Evolutionary conservation across 2,329 filamentous ascomycete genomes (phyloP).

Genomic region (Leptographium flavum): DNA sequence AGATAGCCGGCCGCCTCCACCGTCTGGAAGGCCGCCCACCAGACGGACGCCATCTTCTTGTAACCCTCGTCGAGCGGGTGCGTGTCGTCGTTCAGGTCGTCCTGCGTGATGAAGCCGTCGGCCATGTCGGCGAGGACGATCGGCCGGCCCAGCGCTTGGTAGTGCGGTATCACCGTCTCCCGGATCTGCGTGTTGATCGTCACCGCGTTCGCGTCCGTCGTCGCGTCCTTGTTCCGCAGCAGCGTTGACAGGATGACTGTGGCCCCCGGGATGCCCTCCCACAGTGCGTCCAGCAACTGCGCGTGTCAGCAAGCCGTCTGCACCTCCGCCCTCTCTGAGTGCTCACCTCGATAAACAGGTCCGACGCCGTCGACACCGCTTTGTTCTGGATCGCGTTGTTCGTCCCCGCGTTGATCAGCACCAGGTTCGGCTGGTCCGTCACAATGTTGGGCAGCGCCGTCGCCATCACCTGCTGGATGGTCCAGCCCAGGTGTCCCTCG

Average conservation of each 20-base stretch:
- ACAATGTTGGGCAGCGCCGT: not conserved
- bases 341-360: constrained; percentile 12
- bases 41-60: constrained; percentile 8
- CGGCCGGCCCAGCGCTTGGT: constrained; percentile 9
- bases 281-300: no score
- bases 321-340: no score
- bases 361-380: constrained; percentile 4
- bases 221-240: constrained; percentile 8
- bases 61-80: constrained; percentile 9
- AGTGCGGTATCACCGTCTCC: constrained; percentile 1
- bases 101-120: constrained; percentile 4
- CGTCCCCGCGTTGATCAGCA: constrained; percentile 12
- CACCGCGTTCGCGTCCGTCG: constrained; percentile 6
- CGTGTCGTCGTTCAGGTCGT: constrained; percentile 8
- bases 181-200: constrained; percentile 9
- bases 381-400: constrained; percentile 12
- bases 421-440: constrained; percentile 9
- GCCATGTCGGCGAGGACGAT: constrained; percentile 12
- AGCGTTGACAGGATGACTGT: constrained; percentile 14
- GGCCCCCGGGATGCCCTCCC: constrained; percentile 8
- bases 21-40: no score
- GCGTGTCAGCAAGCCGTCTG: no score
- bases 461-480: constrained; percentile 6
- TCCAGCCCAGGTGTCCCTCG: constrained; percentile 6
- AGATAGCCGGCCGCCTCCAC: no score